phyloP scores from a whole-genome alignment of 2,329 filamentous ascomycete genomes.

The Colletotrichum shisoi region DNA sequence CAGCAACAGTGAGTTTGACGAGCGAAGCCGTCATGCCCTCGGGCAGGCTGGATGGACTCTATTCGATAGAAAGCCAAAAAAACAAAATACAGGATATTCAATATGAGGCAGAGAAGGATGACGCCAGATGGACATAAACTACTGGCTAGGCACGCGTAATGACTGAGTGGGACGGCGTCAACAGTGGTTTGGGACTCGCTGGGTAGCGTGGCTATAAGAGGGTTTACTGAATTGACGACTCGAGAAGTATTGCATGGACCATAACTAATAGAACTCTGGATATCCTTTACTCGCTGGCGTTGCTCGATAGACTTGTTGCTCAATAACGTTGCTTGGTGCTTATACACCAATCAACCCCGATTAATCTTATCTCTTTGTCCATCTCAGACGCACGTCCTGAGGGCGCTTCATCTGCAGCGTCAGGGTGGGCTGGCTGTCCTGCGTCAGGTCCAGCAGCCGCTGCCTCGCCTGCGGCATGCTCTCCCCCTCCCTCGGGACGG shows the following conservation, averaged over 20 bases:
- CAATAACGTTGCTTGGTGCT: neutral
- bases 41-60: neutral
- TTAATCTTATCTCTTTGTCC: neutral
- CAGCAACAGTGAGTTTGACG: neutral
- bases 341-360: neutral
- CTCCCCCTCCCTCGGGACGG: neutral
- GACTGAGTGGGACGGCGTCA: neutral
- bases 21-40: no score
- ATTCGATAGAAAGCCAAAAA: neutral
- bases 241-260: neutral
- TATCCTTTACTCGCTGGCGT: neutral
- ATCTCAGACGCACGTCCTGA: slow-evolving; percentile 1
- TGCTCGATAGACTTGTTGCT: neutral
- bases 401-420: slow-evolving; percentile 16
- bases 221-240: neutral
- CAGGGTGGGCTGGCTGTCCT: slow-evolving; percentile 2
- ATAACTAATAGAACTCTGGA: neutral
- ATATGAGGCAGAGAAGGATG: no score
- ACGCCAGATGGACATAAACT: neutral
- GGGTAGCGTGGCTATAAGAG: no score
- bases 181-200: neutral
- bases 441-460: neutral
- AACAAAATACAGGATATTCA: neutral
- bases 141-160: neutral
- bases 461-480: neutral